A percentile compares a stretch with the other conserved stretches of the same genome.
Evolutionary conservation across 768 basidiomycete genomes (phyloP).

Genomic region (Psilocybe tampanensis): DNA sequence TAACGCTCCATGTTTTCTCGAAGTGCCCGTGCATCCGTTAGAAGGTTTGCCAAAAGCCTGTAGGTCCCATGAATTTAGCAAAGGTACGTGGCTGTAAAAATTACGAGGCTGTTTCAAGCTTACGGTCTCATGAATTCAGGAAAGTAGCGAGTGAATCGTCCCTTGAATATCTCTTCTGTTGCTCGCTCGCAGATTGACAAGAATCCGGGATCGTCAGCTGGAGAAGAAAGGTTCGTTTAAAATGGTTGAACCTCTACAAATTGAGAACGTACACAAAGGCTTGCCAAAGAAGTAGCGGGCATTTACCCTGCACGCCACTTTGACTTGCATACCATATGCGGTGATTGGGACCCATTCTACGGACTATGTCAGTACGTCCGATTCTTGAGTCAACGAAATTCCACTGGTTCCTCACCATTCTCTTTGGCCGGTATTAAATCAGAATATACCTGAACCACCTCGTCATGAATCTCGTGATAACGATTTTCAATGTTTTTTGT

Average conservation of each 20-base stretch:
- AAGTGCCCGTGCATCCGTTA: conserved; percentile 14
- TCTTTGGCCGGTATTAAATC: conserved; percentile 12
- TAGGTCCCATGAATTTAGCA: background rate
- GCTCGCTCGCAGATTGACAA: conserved; percentile 13
- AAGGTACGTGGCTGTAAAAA: background rate
- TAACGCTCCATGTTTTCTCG: conserved; percentile 21
- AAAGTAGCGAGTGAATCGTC: conserved; percentile 21
- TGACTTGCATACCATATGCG: conserved; percentile 4
- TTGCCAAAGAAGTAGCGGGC: conserved; percentile 9
- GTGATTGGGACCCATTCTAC: conserved; percentile 17
- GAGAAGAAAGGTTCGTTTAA: background rate
- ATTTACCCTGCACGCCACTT: background rate
- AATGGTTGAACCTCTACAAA: background rate
- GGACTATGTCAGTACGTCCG: background rate
- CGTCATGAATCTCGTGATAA: conserved; percentile 28
- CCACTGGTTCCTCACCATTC: background rate
- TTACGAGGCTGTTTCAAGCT: too few species aligned
- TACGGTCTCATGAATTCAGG: conserved; percentile 27
- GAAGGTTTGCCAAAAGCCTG: conserved; percentile 19
- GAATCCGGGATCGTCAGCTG: conserved; percentile 25
- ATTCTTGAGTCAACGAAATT: background rate
- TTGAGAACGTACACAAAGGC: conserved; percentile 22
- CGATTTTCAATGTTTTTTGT: conserved; percentile 30
- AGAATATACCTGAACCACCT: conserved; percentile 22
- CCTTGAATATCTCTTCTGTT: conserved; percentile 19